phyloP scores from a whole-genome alignment of 768 basidiomycete genomes.

The Panellus pusillus region DNA sequence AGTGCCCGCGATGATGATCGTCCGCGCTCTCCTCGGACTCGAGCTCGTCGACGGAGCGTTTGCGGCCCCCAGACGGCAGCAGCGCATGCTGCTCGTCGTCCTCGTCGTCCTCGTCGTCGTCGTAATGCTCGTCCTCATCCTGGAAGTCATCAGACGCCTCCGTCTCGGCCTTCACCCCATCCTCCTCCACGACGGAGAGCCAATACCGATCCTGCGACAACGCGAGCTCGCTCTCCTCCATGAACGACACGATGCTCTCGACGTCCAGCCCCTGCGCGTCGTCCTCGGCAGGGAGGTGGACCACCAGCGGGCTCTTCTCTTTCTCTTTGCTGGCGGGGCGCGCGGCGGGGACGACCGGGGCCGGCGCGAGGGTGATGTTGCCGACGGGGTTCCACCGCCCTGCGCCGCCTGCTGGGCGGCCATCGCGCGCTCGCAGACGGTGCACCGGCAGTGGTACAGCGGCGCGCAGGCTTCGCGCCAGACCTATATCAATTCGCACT shows the following conservation, averaged over 20 bases:
- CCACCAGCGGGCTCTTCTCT: constrained; percentile 2
- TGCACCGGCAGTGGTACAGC: constrained; percentile 11
- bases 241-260: constrained; percentile 16
- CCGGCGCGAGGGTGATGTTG: constrained; percentile 15
- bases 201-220: constrained; percentile 27
- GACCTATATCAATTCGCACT: constrained; percentile 31
- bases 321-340: neutral
- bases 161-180: constrained; percentile 17
- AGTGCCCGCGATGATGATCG: constrained; percentile 16
- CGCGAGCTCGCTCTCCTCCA: constrained; percentile 7
- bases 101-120: constrained; percentile 4
- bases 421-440: constrained; percentile 41
- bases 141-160: constrained; percentile 10
- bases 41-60: constrained; percentile 33
- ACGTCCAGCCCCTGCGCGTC: constrained; percentile 6
- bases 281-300: constrained; percentile 14
- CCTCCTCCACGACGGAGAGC: constrained; percentile 33
- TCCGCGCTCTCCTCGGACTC: constrained; percentile 32
- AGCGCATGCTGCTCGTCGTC: constrained; percentile 2
- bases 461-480: constrained; percentile 11
- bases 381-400: constrained; percentile 16
- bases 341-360: neutral
- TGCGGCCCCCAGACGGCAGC: constrained; percentile 9
- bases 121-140: constrained; percentile 2
- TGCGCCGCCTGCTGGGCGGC: constrained; percentile 29